Evolutionary conservation across 2,329 filamentous ascomycete species (phyloP), one percentile per base, ranked within the genome.

Genomic region (Ophiosphaerella korrae): DNA sequence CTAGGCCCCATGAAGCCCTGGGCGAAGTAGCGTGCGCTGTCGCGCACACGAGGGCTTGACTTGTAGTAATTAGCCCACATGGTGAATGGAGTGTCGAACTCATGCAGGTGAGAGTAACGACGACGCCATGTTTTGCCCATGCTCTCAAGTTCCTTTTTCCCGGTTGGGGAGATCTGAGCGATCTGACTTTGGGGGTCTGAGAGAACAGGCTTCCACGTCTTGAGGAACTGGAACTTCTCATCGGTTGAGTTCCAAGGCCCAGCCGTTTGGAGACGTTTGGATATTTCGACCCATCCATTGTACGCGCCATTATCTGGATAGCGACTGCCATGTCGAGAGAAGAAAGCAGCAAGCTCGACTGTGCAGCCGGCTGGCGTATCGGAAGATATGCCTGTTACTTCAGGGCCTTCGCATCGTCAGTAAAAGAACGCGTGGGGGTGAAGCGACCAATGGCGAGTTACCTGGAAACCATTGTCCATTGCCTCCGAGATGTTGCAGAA

Each of bases 61-160:
- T 62, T 67, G 67, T 88, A 88, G 59, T 85, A 82, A 65, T 88
- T 89, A 14, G 84, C 80, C 83, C 84, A 89, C 6, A 86, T 80
- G 7, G 80, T 75, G 59, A 88, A 87, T 1, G 75, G 73, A 0
- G 71, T 74, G 47, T 77, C 76, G 50, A 79, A 74, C 23, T 73
- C 62, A 53, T 80, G 80, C 14, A 88, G 76, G 33, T 80, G 68
- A 0, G 78, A 75, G 60, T 79, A 81, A 58, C 68, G 70, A 44
- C 64, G 63, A 44, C 70, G 65, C 43, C 84, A 74, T 3, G 74
- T 74, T 48, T 83, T 81, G 5, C 82, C 83, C 68, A 85, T 74
- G 50, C 83, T 81, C 35, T 80, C 77, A 0, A 81, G 71, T 66
- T 88, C 86, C 57, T 86, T 85, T 62, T 82, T 84, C 0, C 86